Percentiles rank a stretch among this genome's conserved stretches.
Conservation (phyloP, 2,329 filamentous ascomycete species). For the Verticillium tricorpus region DNA sequence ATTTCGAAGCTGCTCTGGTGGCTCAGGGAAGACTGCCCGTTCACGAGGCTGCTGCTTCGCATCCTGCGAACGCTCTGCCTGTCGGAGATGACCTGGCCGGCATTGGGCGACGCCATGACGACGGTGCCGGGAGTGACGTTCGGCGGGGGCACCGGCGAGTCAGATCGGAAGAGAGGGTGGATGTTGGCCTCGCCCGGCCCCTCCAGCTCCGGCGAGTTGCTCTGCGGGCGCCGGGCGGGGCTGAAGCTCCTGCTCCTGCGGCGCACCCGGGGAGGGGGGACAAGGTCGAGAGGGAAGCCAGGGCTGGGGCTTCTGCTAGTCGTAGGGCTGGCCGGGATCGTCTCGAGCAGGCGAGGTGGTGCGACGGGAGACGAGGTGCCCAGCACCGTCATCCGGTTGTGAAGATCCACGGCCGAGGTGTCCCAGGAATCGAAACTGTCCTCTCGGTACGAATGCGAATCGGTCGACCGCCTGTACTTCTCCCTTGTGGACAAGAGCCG, state of each 20-base stretch:
- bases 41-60: conserved; percentile 51
- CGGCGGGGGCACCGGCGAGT: conserved; percentile 64
- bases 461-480: conserved; percentile 42
- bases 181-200: conserved; percentile 61
- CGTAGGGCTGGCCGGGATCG: conserved; percentile 64
- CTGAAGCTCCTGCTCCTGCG: conserved; percentile 49
- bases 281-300: conserved; percentile 49
- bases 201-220: conserved; percentile 25
- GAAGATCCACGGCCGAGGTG: conserved; percentile 61
- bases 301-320: conserved; percentile 63
- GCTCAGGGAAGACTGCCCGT: conserved; percentile 43
- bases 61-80: conserved; percentile 47
- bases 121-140: conserved; percentile 64
- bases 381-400: conserved; percentile 54
- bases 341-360: conserved; percentile 57
- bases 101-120: conserved; percentile 65
- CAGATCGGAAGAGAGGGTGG: conserved; percentile 72
- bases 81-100: conserved; percentile 58
- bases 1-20: conserved; percentile 45
- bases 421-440: conserved; percentile 75
- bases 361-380: conserved; percentile 41
- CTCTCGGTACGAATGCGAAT: conserved; percentile 32
- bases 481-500: conserved; percentile 43
- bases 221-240: conserved; percentile 25
- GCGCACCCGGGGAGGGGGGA: conserved; percentile 42